phyloP scores from a whole-genome alignment of 257 asterid genomes.

The Salvia splendens region DNA sequence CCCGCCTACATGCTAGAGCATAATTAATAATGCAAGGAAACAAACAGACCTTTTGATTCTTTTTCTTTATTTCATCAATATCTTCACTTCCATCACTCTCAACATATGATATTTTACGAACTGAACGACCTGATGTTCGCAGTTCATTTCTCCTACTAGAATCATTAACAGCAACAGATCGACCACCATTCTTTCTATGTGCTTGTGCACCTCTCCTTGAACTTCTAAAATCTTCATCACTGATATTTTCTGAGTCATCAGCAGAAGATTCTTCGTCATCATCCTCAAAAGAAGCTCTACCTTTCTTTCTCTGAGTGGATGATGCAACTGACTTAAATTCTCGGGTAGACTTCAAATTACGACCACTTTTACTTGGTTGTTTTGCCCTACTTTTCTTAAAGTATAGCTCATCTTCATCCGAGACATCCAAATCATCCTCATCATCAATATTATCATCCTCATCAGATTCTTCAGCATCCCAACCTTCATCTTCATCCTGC shows the following conservation, averaged over 20 bases:
- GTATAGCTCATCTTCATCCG: conserved; percentile 71
- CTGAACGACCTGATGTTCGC: conserved; percentile 85
- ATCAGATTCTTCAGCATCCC: conserved; percentile 93
- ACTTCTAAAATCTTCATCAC: conserved; percentile 71
- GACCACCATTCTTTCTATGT: conserved; percentile 59
- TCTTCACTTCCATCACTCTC: conserved; percentile 99
- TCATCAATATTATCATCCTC: conserved; percentile 66
- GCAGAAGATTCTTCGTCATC: conserved; percentile 76
- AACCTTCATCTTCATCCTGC: conserved; percentile 81
- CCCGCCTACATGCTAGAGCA: conserved; percentile 10
- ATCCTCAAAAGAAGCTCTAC: conserved; percentile 62
- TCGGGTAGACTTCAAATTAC: conserved; percentile 58
- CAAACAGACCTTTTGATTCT: conserved; percentile 67
- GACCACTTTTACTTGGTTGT: conserved; percentile 58
- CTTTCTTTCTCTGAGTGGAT: conserved; percentile 63
- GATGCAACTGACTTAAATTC: conserved; percentile 48
- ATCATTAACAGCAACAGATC: conserved; percentile 44
- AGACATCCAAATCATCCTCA: conserved; percentile 68
- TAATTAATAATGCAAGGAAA: conserved; percentile 21
- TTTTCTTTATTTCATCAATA: conserved; percentile 67
- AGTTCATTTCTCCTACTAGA: conserved; percentile 62
- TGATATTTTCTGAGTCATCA: conserved; percentile 67
- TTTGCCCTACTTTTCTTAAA: conserved; percentile 57
- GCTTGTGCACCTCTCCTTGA: conserved; percentile 55
- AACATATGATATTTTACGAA: conserved; percentile 87